Conservation (phyloP, 768 basidiomycete genomes). For the Thelephora aurantiotincta region DNA sequence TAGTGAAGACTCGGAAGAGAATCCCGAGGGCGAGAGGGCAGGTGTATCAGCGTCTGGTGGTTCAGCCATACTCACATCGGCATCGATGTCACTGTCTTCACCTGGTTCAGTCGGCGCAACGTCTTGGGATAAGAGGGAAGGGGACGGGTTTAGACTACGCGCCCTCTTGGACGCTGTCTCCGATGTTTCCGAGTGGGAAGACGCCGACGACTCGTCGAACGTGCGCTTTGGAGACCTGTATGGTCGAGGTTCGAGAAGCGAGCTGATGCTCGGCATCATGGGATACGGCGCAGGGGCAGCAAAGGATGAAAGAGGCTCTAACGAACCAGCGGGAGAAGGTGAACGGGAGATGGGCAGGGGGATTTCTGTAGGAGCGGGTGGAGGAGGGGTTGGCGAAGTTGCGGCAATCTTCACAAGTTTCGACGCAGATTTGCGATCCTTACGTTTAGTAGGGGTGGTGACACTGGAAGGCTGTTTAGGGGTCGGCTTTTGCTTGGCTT, state of each 20-base stretch:
- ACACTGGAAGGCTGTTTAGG: conserved; percentile 14
- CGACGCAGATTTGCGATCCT: conserved; percentile 1
- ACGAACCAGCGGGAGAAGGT: conserved; percentile 13
- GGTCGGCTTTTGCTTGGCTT: conserved; percentile 10
- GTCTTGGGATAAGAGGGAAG: conserved; percentile 2
- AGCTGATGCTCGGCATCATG: neutral
- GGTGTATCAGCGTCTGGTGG: conserved; percentile 11
- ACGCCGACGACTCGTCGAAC: conserved; percentile 41
- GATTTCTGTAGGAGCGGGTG: conserved; percentile 19
- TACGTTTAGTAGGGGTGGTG: conserved; percentile 4
- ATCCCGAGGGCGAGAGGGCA: conserved; percentile 9
- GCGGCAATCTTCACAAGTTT: neutral
- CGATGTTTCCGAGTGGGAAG: conserved; percentile 18
- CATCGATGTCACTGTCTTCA: conserved; percentile 17
- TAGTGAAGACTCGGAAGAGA: conserved; percentile 22
- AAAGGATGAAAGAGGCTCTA: conserved; percentile 5
- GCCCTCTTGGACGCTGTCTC: conserved; percentile 19
- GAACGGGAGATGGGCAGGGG: conserved; percentile 23
- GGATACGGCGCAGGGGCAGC: conserved; percentile 10
- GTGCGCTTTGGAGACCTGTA: conserved; percentile 43
- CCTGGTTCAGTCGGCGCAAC: conserved; percentile 2
- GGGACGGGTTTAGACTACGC: conserved; percentile 11
- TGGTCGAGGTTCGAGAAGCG: conserved; percentile 15
- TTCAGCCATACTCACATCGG: conserved; percentile 17
- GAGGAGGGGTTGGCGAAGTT: conserved; percentile 3